Evolutionary conservation across 352 stramenopile species (phyloP), one percentile per base, ranked within the genome.

Genomic region (Thraustotheca clavata): DNA sequence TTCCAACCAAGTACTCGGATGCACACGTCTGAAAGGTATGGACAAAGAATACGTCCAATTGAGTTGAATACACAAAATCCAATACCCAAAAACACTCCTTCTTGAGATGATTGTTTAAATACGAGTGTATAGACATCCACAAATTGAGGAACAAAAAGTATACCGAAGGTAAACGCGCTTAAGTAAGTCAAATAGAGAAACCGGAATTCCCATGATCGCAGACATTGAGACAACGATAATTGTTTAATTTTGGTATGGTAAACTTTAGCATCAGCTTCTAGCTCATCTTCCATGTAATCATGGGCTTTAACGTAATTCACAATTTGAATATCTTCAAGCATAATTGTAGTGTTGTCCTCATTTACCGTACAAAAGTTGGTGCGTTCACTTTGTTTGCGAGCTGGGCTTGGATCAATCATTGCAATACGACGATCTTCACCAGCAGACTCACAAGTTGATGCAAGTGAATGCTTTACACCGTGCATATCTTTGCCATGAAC

Each of bases 81-180:
- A 4, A 73, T 49, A 1, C 60, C 74, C 20, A 72, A 41, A 50
- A 68, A 48, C 1, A 73, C 55, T 0, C 67, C 68, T 63, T 81
- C 77, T 52, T 67, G 61, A 40, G 40, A 63, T 22, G 73, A 79
- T 6, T 81, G 68, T 65, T 76, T 77, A 4, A 76, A 80, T n/a
- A n/a, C n/a, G 39, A 86, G 76, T 60, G 82, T 72, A 39, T 82
- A 81, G 49, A 82, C 69, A 8, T 76, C 76, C 38, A 77, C 83
- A 24, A 82, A 71, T 68, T 82, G 77, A 60, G 76, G 79, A 50
- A 63, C 67, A 47, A 82, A 87, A 70, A 85, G 80, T 68, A 82
- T 83, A 60, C 81, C 68, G 67, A 82, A 85, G 31, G 83, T 63
- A 70, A 81, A 76, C 38, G 78, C 69, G 62, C 72, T 80, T 47